Conservation (phyloP, 208 protist genomes). For the Herpetomonas samuelpessoai region DNA sequence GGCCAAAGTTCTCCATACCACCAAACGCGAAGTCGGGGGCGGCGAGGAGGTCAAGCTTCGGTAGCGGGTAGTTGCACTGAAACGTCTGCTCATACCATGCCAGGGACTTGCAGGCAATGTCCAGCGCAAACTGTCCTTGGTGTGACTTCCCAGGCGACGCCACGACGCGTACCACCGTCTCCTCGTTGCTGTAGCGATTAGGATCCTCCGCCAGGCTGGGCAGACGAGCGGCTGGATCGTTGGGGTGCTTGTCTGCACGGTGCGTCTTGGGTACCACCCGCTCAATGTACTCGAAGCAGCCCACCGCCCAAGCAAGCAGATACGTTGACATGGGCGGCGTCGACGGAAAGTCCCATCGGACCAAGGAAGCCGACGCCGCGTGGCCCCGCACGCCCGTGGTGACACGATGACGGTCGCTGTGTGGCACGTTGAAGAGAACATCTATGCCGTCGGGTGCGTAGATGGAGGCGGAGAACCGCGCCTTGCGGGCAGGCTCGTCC, state of each 20-base stretch:
- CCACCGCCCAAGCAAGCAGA: conserved; percentile 92
- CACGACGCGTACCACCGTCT: conserved; percentile 49
- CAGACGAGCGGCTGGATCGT: neutral
- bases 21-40: conserved; percentile 93
- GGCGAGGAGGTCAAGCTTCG: conserved; percentile 96
- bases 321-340: conserved; percentile 95
- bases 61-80: conserved; percentile 82
- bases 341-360: conserved; percentile 57
- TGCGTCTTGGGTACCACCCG: conserved; percentile 18
- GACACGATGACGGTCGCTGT: conserved; percentile 14
- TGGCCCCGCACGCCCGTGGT: conserved; percentile 9
- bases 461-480: conserved; percentile 91
- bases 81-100: conserved; percentile 85
- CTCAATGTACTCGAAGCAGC: conserved; percentile 77
- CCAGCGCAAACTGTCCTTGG: conserved; percentile 71
- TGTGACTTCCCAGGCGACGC: conserved; percentile 42
- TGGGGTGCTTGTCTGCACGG: neutral
- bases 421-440: conserved; percentile 91
- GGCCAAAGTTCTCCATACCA: conserved; percentile 98
- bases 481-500: conserved; percentile 94
- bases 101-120: conserved; percentile 60
- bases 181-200: conserved; percentile 3
- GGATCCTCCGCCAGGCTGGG: neutral
- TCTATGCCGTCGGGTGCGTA: conserved; percentile 48
- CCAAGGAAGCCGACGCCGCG: neutral